Evolutionary conservation across 2,329 filamentous ascomycete species (phyloP).

Genomic region (Paecilomyces dactylethromorphus): DNA sequence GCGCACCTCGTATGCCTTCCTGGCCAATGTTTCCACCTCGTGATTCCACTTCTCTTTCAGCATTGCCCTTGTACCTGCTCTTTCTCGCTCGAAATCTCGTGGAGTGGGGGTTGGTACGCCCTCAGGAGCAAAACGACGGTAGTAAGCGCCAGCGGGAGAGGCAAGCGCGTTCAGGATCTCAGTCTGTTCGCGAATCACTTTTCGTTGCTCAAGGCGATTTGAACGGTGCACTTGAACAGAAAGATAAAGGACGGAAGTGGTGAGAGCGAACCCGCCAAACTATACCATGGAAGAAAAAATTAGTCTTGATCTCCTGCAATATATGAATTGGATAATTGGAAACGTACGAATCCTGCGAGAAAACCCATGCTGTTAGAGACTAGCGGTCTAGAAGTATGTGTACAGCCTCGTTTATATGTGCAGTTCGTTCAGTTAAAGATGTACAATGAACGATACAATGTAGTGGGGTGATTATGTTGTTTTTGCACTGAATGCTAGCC

Average conservation of each 20-base stretch:
- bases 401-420: neutral
- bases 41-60: constrained; percentile 74
- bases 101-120: constrained; percentile 1
- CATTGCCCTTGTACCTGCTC: constrained; percentile 55
- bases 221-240: constrained; percentile 63
- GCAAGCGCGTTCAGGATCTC: constrained; percentile 35
- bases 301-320: neutral
- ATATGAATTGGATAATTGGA: neutral
- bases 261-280: constrained; percentile 71
- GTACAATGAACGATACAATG: neutral
- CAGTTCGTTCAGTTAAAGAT: neutral
- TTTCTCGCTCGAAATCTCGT: constrained; percentile 24
- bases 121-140: constrained; percentile 20
- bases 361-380: constrained; percentile 57
- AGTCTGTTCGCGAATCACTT: constrained; percentile 38
- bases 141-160: constrained; percentile 27
- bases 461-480: neutral
- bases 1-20: constrained; percentile 59
- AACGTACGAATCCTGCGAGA: constrained; percentile 64
- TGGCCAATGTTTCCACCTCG: constrained; percentile 62
- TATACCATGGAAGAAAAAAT: constrained; percentile 26
- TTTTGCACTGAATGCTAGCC: neutral
- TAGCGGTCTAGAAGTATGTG: neutral
- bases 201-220: constrained; percentile 49
- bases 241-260: constrained; percentile 66